Evolutionary conservation across 1,139 yeast genomes (phyloP).

Genomic region (Suhomyces yuchorum): DNA sequence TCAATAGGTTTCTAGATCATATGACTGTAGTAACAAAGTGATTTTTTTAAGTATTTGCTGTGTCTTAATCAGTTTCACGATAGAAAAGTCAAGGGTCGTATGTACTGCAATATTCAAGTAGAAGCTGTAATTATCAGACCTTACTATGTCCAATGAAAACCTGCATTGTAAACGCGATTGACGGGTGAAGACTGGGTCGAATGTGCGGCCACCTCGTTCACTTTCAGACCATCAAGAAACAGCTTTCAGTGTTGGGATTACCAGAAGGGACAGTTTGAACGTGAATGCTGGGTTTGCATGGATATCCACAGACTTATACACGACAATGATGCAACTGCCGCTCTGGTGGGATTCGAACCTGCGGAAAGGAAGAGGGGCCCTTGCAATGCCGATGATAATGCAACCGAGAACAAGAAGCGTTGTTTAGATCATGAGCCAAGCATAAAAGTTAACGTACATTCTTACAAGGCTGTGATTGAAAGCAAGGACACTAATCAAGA

Average conservation of each 20-base stretch:
- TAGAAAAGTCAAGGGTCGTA: not conserved
- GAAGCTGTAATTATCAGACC: slow-evolving; percentile 14
- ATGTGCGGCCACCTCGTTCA: not conserved
- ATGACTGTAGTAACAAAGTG: no score
- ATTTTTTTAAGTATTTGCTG: no score
- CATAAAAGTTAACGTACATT: not conserved
- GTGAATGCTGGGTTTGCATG: slow-evolving; percentile 9
- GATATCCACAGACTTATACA: slow-evolving; percentile 11
- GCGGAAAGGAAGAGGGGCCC: slow-evolving; percentile 4
- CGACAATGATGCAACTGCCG: slow-evolving; percentile 2
- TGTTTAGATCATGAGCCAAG: not conserved
- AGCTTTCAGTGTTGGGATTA: not conserved
- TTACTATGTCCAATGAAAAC: slow-evolving; percentile 14
- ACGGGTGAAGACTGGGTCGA: slow-evolving; percentile 3
- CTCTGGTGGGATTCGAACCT: slow-evolving; percentile 10
- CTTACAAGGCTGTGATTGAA: not conserved
- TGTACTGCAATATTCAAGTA: slow-evolving; percentile 11
- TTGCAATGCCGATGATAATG: not conserved
- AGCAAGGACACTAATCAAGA: not conserved
- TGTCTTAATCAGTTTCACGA: not conserved
- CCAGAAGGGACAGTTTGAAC: not conserved
- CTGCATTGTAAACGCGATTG: slow-evolving; percentile 9
- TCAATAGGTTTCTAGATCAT: no score
- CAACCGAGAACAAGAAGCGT: not conserved
- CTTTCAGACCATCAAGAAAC: not conserved